Evolutionary conservation across 129 eudicot species (phyloP).

Genomic region (Helichrysum umbraculigerum): DNA sequence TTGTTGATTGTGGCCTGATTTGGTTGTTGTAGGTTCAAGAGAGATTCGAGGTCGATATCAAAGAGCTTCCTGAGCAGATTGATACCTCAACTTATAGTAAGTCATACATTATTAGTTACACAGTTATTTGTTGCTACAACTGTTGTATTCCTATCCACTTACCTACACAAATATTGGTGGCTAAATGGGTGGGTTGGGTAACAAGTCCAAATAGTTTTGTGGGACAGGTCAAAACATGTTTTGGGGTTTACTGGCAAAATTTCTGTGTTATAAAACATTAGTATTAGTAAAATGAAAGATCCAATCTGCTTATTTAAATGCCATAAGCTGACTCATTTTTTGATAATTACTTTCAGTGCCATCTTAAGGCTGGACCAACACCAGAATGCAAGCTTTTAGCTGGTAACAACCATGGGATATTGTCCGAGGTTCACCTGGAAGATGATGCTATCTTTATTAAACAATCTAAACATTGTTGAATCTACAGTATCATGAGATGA

Average conservation of each 20-base stretch:
- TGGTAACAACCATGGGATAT: not conserved
- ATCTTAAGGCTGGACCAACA: conserved; percentile 16
- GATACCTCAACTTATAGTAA: conserved; percentile 91
- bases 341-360: conserved; percentile 38
- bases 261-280: not conserved
- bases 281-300: not conserved
- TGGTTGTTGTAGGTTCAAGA: conserved; percentile 73
- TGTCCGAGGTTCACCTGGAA: conserved; percentile 6
- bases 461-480: conserved; percentile 10
- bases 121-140: not conserved
- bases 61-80: conserved; percentile 97
- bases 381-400: conserved; percentile 6
- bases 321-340: not conserved
- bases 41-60: conserved; percentile 95
- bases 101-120: conserved; percentile 21
- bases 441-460: conserved; percentile 17
- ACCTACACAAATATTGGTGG: not conserved
- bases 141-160: not conserved
- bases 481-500: conserved; percentile 18
- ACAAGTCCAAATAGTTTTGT: not conserved
- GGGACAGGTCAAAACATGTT: not conserved
- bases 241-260: not conserved
- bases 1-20: conserved; percentile 11
- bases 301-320: not conserved
- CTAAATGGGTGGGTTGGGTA: not conserved